A percentile compares a stretch with the other conserved stretches of the same genome.
Evolutionary conservation across 202 grass and related monocot genomes (phyloP).

Genomic region (Digitaria exilis): DNA sequence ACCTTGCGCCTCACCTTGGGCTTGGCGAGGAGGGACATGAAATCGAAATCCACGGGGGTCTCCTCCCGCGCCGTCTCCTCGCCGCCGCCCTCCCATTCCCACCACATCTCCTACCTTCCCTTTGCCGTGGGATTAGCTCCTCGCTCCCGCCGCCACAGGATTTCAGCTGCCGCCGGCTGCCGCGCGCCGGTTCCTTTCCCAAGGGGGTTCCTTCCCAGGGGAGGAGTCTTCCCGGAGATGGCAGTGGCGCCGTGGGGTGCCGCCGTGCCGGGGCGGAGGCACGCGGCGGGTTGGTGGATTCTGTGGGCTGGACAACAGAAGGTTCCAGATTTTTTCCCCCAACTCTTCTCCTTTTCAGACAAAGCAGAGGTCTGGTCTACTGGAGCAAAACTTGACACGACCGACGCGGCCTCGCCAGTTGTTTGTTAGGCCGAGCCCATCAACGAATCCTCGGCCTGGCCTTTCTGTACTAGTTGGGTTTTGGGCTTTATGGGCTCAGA

Average conservation of each 20-base stretch:
- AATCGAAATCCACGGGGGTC: slow-evolving; percentile 83
- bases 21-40: slow-evolving; percentile 65
- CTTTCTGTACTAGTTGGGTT: neutral
- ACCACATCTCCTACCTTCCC: slow-evolving; percentile 64
- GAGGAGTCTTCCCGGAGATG: no score
- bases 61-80: slow-evolving; percentile 59
- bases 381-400: slow-evolving; percentile 46
- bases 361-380: neutral
- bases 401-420: slow-evolving; percentile 9
- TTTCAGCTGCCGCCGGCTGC: neutral
- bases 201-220: slow-evolving; percentile 23
- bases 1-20: slow-evolving; percentile 60
- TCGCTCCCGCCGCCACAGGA: neutral
- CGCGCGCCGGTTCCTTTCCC: slow-evolving; percentile 11
- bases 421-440: neutral
- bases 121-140: neutral
- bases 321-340: slow-evolving; percentile 50
- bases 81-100: slow-evolving; percentile 50
- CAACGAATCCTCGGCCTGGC: neutral
- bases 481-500: neutral
- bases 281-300: slow-evolving; percentile 19
- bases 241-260: neutral
- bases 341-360: neutral
- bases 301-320: slow-evolving; percentile 51
- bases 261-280: no score